A percentile compares a stretch with the other conserved stretches of the same genome.
Evolutionary conservation across 139 green algal genomes (phyloP).

Genomic region (Astrephomene gubernaculifera): DNA sequence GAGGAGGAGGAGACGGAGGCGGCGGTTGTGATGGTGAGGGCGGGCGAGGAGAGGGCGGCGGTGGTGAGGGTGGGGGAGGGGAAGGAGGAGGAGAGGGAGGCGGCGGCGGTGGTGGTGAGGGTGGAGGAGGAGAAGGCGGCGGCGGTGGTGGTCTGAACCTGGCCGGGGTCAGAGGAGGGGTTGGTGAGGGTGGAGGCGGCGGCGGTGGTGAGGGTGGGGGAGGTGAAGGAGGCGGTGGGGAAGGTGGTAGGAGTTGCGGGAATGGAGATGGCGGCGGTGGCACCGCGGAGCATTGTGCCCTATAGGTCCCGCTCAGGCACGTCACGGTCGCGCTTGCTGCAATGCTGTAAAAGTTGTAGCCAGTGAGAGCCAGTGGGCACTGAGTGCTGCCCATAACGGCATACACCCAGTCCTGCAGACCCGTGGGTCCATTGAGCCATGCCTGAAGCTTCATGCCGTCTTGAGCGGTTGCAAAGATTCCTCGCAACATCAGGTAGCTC

Average conservation of each 20-base stretch:
- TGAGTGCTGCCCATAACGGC: not conserved
- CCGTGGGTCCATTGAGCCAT: not conserved
- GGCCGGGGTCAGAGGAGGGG: not conserved
- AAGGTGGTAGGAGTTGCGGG: too few species aligned
- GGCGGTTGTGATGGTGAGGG: too few species aligned
- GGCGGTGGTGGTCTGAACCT: not conserved
- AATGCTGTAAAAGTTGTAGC: slow-evolving; percentile 24
- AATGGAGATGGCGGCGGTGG: too few species aligned
- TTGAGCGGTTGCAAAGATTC: not conserved
- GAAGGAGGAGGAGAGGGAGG: not conserved
- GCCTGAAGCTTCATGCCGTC: not conserved
- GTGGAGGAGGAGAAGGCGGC: not conserved
- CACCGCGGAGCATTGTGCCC: too few species aligned
- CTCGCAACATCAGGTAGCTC: not conserved
- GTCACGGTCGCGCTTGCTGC: not conserved
- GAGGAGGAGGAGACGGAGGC: too few species aligned
- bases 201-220: too few species aligned
- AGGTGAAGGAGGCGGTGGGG: too few species aligned
- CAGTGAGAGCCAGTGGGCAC: not conserved
- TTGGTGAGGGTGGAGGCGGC: not conserved
- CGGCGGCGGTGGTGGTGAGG: not conserved
- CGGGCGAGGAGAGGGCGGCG: too few species aligned
- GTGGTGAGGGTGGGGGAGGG: not conserved
- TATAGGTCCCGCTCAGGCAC: not conserved
- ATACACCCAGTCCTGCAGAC: not conserved